A percentile compares a stretch with the other conserved stretches of the same genome.
phyloP scores from a whole-genome alignment of 495 filamentous ascomycete genomes.

The Penicillium chermesinum region DNA sequence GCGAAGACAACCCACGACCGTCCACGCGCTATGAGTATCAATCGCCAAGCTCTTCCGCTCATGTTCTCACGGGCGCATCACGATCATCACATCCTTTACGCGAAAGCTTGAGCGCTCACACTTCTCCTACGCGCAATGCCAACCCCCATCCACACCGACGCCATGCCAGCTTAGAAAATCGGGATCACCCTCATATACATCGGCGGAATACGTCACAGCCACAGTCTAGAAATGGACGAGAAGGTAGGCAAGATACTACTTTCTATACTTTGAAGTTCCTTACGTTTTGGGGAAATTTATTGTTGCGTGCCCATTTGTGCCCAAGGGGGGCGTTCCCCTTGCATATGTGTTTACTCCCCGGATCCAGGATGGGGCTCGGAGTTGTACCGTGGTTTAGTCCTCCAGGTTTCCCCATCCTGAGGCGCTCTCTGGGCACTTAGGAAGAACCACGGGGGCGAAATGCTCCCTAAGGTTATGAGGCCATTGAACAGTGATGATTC shows the following conservation, averaged over 20 bases:
- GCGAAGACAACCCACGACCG: constrained; percentile 25
- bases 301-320: neutral
- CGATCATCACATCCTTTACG: constrained; percentile 12
- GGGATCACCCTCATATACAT: constrained; percentile 17
- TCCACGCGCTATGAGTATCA: constrained; percentile 23
- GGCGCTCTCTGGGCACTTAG: constrained; percentile 1
- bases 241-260: constrained; percentile 24
- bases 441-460: neutral
- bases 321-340: neutral
- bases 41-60: constrained; percentile 16
- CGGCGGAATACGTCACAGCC: constrained; percentile 23
- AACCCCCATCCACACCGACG: constrained; percentile 17
- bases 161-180: constrained; percentile 21
- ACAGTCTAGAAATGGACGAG: constrained; percentile 20
- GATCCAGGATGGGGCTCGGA: constrained; percentile 22
- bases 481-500: no score
- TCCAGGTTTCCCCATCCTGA: constrained; percentile 21
- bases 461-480: no score
- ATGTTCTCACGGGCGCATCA: constrained; percentile 10
- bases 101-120: constrained; percentile 15
- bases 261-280: constrained; percentile 1
- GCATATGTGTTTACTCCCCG: constrained; percentile 10
- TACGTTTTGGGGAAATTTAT: constrained; percentile 2
- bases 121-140: constrained; percentile 16
- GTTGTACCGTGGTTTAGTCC: constrained; percentile 20